phyloP scores from a whole-genome alignment of 768 basidiomycete species.

The Cystoderma amianthinum region DNA sequence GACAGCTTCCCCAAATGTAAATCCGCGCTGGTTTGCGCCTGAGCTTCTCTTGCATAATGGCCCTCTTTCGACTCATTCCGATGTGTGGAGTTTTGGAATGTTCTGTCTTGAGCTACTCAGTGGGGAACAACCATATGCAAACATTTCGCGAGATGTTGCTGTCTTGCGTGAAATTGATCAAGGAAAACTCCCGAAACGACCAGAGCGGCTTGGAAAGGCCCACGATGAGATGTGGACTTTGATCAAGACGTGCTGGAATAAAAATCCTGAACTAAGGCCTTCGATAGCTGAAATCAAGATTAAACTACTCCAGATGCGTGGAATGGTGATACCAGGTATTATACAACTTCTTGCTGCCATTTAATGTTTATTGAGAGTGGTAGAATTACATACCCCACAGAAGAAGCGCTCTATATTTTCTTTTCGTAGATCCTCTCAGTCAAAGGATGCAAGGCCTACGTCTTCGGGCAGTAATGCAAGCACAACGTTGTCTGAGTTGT shows the following conservation, averaged over 20 bases:
- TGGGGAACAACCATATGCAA: constrained; percentile 29
- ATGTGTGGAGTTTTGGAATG: constrained; percentile 46
- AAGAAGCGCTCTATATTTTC: constrained; percentile 9
- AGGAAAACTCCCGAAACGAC: constrained; percentile 29
- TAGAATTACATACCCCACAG: neutral
- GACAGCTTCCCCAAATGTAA: constrained; percentile 16
- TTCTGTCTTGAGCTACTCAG: constrained; percentile 39
- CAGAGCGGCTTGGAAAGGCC: constrained; percentile 16
- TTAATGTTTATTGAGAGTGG: neutral
- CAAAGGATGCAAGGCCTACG: constrained; percentile 6
- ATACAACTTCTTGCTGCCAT: neutral
- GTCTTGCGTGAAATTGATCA: constrained; percentile 28
- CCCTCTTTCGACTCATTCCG: constrained; percentile 26
- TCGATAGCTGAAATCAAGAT: constrained; percentile 25
- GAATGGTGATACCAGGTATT: constrained; percentile 1
- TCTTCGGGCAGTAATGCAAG: constrained; percentile 8
- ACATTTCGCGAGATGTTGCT: constrained; percentile 20
- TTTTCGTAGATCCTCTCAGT: constrained; percentile 3
- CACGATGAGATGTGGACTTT: constrained; percentile 34
- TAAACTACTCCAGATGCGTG: constrained; percentile 15
- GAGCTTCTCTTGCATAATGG: constrained; percentile 26
- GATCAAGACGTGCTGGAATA: constrained; percentile 35
- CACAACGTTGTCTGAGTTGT: constrained; percentile 1
- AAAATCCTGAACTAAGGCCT: constrained; percentile 29
- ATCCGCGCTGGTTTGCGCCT: constrained; percentile 33